Conservation (phyloP, 2,329 filamentous ascomycete species). For the Aureobasidium sp. region DNA sequence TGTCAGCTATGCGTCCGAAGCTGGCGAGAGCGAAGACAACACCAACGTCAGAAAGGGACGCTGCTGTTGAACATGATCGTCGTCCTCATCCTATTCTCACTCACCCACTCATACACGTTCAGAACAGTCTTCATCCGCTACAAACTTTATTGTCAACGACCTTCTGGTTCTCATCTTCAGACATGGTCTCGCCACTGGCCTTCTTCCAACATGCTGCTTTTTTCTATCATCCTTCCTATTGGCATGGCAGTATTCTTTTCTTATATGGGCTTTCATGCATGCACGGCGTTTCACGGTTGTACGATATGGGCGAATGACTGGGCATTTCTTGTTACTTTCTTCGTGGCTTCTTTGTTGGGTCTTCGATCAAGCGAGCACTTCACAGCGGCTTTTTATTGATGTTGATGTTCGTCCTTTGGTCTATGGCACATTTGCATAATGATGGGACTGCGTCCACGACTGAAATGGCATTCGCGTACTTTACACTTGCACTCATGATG, state of each 20-base stretch:
- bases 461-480: background rate
- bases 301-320: background rate
- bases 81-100: no score
- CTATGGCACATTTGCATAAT: background rate
- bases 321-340: background rate
- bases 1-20: conserved; percentile 1
- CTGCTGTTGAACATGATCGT: background rate
- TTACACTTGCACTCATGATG: no score
- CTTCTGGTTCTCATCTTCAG: background rate
- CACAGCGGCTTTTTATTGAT: background rate
- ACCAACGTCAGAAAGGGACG: conserved; percentile 1
- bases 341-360: background rate
- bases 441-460: background rate
- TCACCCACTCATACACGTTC: background rate
- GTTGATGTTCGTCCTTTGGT: background rate
- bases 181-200: no score
- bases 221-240: background rate
- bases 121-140: background rate
- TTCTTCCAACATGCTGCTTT: background rate
- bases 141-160: background rate
- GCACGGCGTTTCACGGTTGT: background rate
- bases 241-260: background rate
- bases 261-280: background rate
- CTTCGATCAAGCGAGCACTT: background rate
- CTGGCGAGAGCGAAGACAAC: conserved; percentile 3